Evolutionary conservation across 495 filamentous ascomycete species (phyloP).

Genomic region (Tuber umbilicatum): DNA sequence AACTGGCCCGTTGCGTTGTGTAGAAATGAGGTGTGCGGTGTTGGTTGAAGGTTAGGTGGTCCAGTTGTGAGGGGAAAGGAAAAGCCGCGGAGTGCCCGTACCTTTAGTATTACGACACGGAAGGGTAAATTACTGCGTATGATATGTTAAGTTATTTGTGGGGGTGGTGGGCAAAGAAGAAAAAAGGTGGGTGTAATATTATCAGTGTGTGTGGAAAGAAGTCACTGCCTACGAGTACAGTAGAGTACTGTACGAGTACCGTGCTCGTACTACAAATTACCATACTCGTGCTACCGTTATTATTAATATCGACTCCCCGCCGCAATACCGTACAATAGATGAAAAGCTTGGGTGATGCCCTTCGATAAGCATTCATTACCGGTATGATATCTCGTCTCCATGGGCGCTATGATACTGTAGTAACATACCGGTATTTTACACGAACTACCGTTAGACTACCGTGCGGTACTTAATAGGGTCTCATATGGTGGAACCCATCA

Average conservation of each 20-base stretch:
- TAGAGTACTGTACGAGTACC: no score
- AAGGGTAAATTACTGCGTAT: no score
- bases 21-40: not conserved
- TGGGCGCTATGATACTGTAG: not conserved
- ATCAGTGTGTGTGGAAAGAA: not conserved
- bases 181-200: not conserved
- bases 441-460: no score
- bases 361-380: not conserved
- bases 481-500: not conserved
- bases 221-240: no score
- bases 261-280: no score
- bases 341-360: not conserved
- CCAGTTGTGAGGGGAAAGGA: not conserved
- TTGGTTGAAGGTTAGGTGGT: not conserved
- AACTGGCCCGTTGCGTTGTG: not conserved
- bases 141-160: not conserved
- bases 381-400: no score
- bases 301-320: not conserved
- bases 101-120: not conserved
- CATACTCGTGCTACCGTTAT: no score
- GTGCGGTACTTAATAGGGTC: no score
- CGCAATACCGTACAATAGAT: not conserved
- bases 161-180: not conserved
- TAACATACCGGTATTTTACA: not conserved
- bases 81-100: not conserved